Evolutionary conservation across 2,329 filamentous ascomycete genomes (phyloP).

Genomic region (Sporothrix protearum): DNA sequence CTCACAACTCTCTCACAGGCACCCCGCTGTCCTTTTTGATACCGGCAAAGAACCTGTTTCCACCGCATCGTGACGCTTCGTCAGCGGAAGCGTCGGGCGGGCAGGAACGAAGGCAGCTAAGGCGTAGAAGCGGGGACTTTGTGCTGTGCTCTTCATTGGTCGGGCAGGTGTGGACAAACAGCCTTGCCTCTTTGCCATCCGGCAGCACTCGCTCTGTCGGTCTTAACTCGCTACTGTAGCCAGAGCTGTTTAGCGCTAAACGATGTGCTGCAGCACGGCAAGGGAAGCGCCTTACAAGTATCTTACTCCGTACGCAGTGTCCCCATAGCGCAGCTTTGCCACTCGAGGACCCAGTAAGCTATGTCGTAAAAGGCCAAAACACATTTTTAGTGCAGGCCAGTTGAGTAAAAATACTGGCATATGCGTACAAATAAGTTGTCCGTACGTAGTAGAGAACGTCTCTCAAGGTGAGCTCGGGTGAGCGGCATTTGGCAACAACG

Average conservation of each 20-base stretch:
- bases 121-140: neutral
- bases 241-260: constrained; percentile 15
- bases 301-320: too few relatives aligned
- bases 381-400: neutral
- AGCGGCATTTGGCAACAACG: neutral
- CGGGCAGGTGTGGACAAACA: neutral
- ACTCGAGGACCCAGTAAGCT: constrained; percentile 6
- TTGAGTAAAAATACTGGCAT: neutral
- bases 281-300: neutral
- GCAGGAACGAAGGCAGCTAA: neutral
- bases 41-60: neutral
- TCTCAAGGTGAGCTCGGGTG: neutral
- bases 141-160: neutral
- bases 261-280: constrained; percentile 14
- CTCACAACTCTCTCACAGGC: too few relatives aligned
- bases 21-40: neutral
- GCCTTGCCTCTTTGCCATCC: neutral
- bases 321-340: constrained; percentile 8
- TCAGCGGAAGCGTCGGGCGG: constrained; percentile 18
- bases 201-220: neutral
- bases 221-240: neutral
- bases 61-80: constrained; percentile 5
- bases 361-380: constrained; percentile 12
- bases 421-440: too few relatives aligned
- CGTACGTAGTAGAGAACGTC: too few relatives aligned